A percentile compares a stretch with the other conserved stretches of the same genome.
Evolutionary conservation across 1,284 basidiomycete species (phyloP).

Genomic region (Abortiporus biennis): DNA sequence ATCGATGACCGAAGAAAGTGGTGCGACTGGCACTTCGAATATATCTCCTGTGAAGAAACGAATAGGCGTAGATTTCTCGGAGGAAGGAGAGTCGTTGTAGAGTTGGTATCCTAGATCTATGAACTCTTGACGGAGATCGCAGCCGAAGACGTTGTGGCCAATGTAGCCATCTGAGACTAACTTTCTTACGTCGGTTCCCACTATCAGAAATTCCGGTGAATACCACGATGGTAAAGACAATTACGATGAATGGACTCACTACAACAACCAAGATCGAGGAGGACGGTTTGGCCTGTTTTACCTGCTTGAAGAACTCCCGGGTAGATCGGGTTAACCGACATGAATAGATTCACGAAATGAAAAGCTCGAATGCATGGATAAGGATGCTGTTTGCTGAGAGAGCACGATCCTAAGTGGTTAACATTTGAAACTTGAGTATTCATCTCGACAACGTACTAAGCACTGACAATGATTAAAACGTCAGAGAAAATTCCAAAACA

Average conservation of each 20-base stretch:
- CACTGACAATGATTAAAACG: slow-evolving; percentile 3
- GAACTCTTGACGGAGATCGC: slow-evolving; percentile 28
- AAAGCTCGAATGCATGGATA: slow-evolving; percentile 31
- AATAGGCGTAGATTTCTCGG: slow-evolving; percentile 16
- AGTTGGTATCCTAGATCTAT: slow-evolving; percentile 26
- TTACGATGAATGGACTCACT: slow-evolving; percentile 22
- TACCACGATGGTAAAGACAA: not conserved
- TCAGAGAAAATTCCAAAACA: not conserved
- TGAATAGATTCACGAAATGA: slow-evolving; percentile 25
- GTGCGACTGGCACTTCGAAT: slow-evolving; percentile 19
- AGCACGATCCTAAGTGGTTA: not conserved
- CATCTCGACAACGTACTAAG: slow-evolving; percentile 13
- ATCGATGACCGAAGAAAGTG: not conserved
- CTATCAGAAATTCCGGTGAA: slow-evolving; percentile 11
- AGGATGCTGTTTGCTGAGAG: slow-evolving; percentile 23
- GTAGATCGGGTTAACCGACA: slow-evolving; percentile 23
- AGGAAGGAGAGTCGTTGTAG: slow-evolving; percentile 17
- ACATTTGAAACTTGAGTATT: not conserved
- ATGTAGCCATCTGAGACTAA: slow-evolving; percentile 28
- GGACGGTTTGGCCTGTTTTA: slow-evolving; percentile 16
- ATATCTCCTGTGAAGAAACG: slow-evolving; percentile 28
- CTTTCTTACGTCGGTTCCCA: slow-evolving; percentile 31
- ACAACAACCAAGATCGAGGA: slow-evolving; percentile 31
- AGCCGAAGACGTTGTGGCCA: slow-evolving; percentile 21
- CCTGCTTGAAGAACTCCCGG: slow-evolving; percentile 20